These are phyloP conservation scores for Xylaria sp. DNA, from an alignment of 2,329 filamentous ascomycete genomes.

Conservation along the genomic window DNA sequence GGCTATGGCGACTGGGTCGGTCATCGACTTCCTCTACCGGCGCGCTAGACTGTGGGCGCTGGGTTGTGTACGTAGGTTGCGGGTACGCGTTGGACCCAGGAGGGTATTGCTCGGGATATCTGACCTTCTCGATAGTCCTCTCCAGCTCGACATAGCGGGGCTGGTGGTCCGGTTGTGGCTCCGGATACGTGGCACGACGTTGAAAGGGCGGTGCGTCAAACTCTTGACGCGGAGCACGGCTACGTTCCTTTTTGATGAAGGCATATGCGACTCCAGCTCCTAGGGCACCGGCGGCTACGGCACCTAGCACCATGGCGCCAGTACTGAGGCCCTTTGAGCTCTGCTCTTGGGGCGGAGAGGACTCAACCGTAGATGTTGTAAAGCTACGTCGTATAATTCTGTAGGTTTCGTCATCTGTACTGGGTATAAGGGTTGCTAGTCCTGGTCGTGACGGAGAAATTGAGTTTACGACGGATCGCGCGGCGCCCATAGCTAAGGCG, in stretches of 20 bases:
- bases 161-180: slow-evolving; percentile 50
- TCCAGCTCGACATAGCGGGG: slow-evolving; percentile 54
- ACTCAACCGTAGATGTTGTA: slow-evolving; percentile 52
- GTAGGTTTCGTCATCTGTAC: slow-evolving; percentile 43
- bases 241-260: slow-evolving; percentile 70
- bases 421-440: slow-evolving; percentile 36
- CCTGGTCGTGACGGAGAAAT: slow-evolving; percentile 39
- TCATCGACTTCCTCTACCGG: slow-evolving; percentile 55
- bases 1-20: slow-evolving; percentile 53
- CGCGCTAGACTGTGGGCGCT: slow-evolving; percentile 51
- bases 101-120: slow-evolving; percentile 52
- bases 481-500: slow-evolving; percentile 43
- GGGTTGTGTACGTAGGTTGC: slow-evolving; percentile 52
- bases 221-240: slow-evolving; percentile 55
- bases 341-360: slow-evolving; percentile 41
- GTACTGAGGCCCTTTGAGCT: slow-evolving; percentile 46
- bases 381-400: slow-evolving; percentile 49
- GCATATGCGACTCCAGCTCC: slow-evolving; percentile 74
- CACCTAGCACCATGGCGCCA: slow-evolving; percentile 78
- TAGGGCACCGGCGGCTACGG: slow-evolving; percentile 76
- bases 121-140: slow-evolving; percentile 53
- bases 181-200: slow-evolving; percentile 60
- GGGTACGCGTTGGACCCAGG: slow-evolving; percentile 49
- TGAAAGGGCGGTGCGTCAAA: slow-evolving; percentile 55
- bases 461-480: slow-evolving; percentile 42